These are phyloP conservation scores for Amaranthus hypochondriacus DNA, from an alignment of 148 eudicot genomes.

Conservation along the genomic window DNA sequence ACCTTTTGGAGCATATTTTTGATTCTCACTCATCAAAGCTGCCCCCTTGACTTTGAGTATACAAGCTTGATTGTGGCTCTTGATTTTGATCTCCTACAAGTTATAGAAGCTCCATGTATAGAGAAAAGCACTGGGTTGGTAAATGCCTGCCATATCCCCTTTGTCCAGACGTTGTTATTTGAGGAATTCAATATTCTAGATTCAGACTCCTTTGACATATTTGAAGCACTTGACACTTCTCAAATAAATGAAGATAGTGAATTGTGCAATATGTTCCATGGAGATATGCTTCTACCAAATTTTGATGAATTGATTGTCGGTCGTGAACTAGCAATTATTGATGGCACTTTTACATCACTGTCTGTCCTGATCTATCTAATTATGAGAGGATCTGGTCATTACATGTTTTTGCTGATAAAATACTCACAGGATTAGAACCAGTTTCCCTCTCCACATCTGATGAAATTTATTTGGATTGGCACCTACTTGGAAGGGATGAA, in stretches of 20 bases:
- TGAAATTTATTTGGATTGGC: constrained; percentile 92
- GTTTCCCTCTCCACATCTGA: constrained; percentile 59
- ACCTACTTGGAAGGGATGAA: constrained; percentile 48
- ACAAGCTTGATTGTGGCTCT: constrained; percentile 28
- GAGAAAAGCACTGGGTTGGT: constrained; percentile 25
- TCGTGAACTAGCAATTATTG: constrained; percentile 59
- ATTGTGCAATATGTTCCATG: constrained; percentile 41
- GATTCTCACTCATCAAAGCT: constrained; percentile 30
- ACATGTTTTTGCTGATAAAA: constrained; percentile 29
- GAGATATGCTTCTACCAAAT: constrained; percentile 37
- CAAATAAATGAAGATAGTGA: constrained; percentile 30
- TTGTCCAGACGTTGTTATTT: constrained; percentile 27
- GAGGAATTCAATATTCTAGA: constrained; percentile 65
- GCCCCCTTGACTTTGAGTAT: constrained; percentile 25
- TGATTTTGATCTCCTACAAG: constrained; percentile 39
- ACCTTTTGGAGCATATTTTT: constrained; percentile 43
- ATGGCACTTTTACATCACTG: constrained; percentile 70
- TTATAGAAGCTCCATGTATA: constrained; percentile 39
- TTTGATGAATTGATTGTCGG: constrained; percentile 60
- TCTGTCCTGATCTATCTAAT: constrained; percentile 56
- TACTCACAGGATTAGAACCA: constrained; percentile 45
- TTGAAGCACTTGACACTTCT: constrained; percentile 31
- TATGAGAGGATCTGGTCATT: constrained; percentile 40
- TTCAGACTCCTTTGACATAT: constrained; percentile 30
- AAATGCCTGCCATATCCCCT: constrained; percentile 18